Base-by-base conservation (phyloP, 2,329 filamentous ascomycete genomes). In the Verticillium tricorpus region DNA sequence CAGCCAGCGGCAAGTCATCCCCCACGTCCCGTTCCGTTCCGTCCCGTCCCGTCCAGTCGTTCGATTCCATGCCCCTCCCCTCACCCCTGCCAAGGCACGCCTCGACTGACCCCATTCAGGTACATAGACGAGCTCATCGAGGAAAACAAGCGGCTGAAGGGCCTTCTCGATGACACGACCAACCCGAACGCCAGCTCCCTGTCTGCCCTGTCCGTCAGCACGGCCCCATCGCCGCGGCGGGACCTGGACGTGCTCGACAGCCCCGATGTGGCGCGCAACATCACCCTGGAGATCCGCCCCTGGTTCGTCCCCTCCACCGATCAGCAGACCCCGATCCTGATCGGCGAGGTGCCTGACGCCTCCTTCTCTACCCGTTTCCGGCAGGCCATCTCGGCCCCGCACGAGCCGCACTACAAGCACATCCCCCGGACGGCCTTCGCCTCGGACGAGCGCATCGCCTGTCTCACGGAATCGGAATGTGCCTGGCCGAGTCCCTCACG, bases 401-500 rank as follows among this genome's bases (percentile, higher is more conserved):
- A 68, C 0, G 57, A 39, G 15, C 57, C 34, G 15, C 65, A 68
- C 0, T 69, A 69, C 31, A 70, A 66, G 34, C 74, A 76, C 52
- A 72, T 76, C 6, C 73, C 72, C 0, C 65, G 74, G 4, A 68
- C 72, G 6, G 70, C 73, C 61, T 76, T 74, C n/a, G 68, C 72
- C 2, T 66, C 71, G 0, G 74, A 76, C 3, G 70, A 72, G 15
- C 63, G 66, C 1, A 56, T 76, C 0, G 60, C 72, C 0, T 59
- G 65, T 0, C 65, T 75, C 1, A 69, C 70, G 0, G 70, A 71
- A 3, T 69, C 69, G 1, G 69, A 74, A 5, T 71, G 72, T 5
- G 69, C 70, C 3, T 79, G 75, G 76, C 79, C 79, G 0, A 74
- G 72, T 14, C 71, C 73, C 0, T 71, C 76, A 1, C 69, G 74